Conservation (phyloP, 148 eudicot genomes). For the Nyssa sinensis region DNA sequence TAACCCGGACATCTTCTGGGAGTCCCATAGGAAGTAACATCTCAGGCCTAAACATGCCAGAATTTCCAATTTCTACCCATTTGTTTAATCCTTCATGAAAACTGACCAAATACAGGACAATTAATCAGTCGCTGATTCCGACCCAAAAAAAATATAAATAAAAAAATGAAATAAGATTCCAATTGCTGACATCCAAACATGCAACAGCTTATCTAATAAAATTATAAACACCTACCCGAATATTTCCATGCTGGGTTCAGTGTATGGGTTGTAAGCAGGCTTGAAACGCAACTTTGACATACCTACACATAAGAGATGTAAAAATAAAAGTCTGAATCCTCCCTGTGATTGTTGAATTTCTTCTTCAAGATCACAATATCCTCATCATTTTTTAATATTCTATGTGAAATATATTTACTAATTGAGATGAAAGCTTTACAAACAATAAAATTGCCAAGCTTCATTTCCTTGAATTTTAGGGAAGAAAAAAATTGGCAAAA, state of each 20-base stretch:
- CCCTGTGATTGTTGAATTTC: background rate
- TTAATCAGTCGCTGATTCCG: background rate
- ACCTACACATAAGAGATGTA: constrained; percentile 40
- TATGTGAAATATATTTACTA: background rate
- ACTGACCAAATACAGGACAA: constrained; percentile 33
- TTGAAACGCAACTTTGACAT: constrained; percentile 85
- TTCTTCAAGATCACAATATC: constrained; percentile 3
- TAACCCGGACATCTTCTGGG: constrained; percentile 90
- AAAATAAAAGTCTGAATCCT: background rate
- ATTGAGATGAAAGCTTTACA: background rate
- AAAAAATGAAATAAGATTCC: background rate
- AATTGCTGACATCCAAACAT: background rate
- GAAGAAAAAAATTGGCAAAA: background rate
- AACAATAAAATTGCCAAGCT: background rate
- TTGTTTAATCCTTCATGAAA: constrained; percentile 84
- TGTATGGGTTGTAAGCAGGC: constrained; percentile 95
- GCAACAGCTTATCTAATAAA: background rate
- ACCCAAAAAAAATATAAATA: background rate
- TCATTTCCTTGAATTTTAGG: background rate
- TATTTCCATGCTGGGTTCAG: constrained; percentile 98
- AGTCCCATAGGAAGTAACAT: constrained; percentile 98
- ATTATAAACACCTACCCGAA: constrained; percentile 52
- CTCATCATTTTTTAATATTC: background rate
- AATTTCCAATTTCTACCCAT: constrained; percentile 95
- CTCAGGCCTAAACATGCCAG: constrained; percentile 95